Base-by-base conservation (phyloP, 2,329 filamentous ascomycete species). In the Clonostachys sp. region DNA sequence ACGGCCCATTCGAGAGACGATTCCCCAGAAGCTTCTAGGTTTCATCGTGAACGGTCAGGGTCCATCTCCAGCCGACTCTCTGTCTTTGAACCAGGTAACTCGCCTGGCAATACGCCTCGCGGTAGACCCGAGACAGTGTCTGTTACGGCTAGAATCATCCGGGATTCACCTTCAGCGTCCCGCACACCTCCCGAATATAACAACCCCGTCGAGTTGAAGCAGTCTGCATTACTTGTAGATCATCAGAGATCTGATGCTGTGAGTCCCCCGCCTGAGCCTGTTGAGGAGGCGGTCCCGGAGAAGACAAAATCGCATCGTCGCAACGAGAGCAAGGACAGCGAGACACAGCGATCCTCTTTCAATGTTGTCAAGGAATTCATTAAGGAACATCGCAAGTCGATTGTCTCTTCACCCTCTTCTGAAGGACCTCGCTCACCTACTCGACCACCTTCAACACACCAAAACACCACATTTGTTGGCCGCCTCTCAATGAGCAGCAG, bases 101-200 rank as follows among this genome's bases (percentile, higher is more conserved):
- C 49, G 12, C 53, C 58, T 13, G 51, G 63, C n/a, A 66, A 60
- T 46, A 53, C 63, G 7, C 62, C 70, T n/a, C 67, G 71, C 14
- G 73, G 75, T 6, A 71, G 72, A 2, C 78, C 84, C 6, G 89
- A 91, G 58, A 91, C 89, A 1, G 82, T 95, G n/a, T 91, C 91
- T 42, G 91, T 96, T 12, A 94, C 87, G 16, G 89, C 91, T 44
- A 83, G 86, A 45, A 95, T 95, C 52, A 73, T 95, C 36, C 83
- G 89, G 43, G 86, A 87, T 53, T 72, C 77, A n/a, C 42, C 46
- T 16, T 45, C 46, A 14, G 18, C 34, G 20, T 39, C 41, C 6
- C 16, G 34, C 12, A 63, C 61, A 17, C 71, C 55, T 62, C 3
- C 65, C 63, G 3, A 66, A 61, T 30, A 30, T 36, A 72, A 74